These are phyloP conservation scores for Wickerhamomyces hampshirensis DNA, from an alignment of 805 yeast species.

Conservation along the genomic window DNA sequence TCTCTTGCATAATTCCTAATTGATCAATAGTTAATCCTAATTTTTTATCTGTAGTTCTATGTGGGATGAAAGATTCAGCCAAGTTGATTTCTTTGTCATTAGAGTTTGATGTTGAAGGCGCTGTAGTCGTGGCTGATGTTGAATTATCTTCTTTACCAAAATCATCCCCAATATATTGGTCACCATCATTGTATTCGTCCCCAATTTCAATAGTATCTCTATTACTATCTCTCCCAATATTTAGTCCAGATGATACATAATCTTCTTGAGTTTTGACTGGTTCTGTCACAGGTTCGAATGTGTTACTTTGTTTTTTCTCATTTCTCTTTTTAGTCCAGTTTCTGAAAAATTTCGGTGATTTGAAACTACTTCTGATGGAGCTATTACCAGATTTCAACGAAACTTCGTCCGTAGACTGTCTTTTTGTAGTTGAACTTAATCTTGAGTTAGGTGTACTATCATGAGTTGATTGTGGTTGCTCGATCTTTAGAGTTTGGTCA, in stretches of 20 bases:
- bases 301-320: conserved; percentile 10
- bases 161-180: too few species aligned
- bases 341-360: conserved; percentile 21
- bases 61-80: conserved; percentile 17
- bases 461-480: neutral
- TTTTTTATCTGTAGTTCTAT: conserved; percentile 13
- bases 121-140: neutral
- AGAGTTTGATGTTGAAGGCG: conserved; percentile 13
- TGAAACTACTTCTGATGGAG: conserved; percentile 2
- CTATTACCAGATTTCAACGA: conserved; percentile 1
- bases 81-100: conserved; percentile 1
- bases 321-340: conserved; percentile 19
- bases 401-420: conserved; percentile 5
- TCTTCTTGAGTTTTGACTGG: conserved; percentile 2
- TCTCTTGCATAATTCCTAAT: conserved; percentile 55
- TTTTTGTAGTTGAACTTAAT: neutral
- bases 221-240: too few species aligned
- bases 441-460: too few species aligned
- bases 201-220: too few species aligned
- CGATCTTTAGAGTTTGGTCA: neutral
- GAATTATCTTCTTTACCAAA: neutral
- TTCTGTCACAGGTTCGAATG: conserved; percentile 15
- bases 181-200: too few species aligned
- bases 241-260: too few species aligned
- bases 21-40: conserved; percentile 53